Evolutionary conservation across 2,329 filamentous ascomycete genomes (phyloP).

Genomic region (Colletotrichum spinosum): DNA sequence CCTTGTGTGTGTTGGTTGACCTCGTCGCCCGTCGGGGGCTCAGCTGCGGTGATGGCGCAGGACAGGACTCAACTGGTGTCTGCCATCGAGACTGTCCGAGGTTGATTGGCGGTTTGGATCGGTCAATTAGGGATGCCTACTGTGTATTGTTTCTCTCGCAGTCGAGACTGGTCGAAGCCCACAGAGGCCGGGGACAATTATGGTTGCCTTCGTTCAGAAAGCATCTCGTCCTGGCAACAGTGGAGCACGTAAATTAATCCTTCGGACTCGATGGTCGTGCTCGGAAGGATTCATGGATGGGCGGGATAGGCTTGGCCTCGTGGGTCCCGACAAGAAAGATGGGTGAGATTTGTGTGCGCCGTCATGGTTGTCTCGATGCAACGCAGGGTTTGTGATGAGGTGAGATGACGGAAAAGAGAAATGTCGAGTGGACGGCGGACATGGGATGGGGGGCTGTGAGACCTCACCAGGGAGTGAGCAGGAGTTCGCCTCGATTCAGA

Average conservation of each 20-base stretch:
- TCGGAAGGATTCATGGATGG: neutral
- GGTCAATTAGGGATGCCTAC: too few species aligned
- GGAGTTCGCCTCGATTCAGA: neutral
- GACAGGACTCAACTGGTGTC: slow-evolving; percentile 11
- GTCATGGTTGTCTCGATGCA: slow-evolving; percentile 24
- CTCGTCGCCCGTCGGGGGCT: slow-evolving; percentile 1
- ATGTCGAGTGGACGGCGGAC: neutral
- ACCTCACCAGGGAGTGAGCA: neutral
- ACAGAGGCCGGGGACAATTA: neutral
- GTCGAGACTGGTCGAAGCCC: neutral
- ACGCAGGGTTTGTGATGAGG: slow-evolving; percentile 35
- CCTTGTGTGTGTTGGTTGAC: neutral
- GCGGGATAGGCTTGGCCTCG: slow-evolving; percentile 1
- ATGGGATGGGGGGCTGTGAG: slow-evolving; percentile 4
- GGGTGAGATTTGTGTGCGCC: slow-evolving; percentile 15
- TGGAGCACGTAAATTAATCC: neutral
- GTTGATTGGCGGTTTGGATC: slow-evolving; percentile 6
- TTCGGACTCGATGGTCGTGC: neutral
- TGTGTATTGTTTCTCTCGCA: neutral
- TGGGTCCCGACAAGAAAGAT: slow-evolving; percentile 8
- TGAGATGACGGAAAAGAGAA: slow-evolving; percentile 32
- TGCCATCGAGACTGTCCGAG: slow-evolving; percentile 5
- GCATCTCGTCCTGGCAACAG: neutral
- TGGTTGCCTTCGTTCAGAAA: slow-evolving; percentile 11
- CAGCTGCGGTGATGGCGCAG: slow-evolving; percentile 35